Evolutionary conservation across 257 asterid species (phyloP).

Genomic region (Penstemon barbatus): DNA sequence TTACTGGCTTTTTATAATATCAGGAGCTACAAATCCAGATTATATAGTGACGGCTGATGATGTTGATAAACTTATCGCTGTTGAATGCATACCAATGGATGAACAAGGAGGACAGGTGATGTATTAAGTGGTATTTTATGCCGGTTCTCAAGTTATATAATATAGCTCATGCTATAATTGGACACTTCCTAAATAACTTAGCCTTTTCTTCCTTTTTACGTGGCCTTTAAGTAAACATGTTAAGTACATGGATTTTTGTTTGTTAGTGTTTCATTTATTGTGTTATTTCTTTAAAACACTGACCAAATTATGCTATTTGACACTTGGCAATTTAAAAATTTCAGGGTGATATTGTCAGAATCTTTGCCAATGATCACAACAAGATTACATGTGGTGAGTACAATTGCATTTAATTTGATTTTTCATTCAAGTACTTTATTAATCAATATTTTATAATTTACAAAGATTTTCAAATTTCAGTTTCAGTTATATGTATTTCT

Average conservation of each 20-base stretch:
- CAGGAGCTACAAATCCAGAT: constrained; percentile 99
- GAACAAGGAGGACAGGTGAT: constrained; percentile 90
- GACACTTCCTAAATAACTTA: too few relatives aligned
- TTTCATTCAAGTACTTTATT: background rate
- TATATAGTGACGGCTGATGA: constrained; percentile 95
- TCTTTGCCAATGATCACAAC: constrained; percentile 90
- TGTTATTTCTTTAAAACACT: constrained; percentile 1
- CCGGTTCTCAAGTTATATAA: too few relatives aligned
- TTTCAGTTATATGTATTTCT: background rate
- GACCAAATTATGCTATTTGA: constrained; percentile 7
- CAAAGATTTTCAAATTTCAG: background rate
- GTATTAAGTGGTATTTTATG: background rate
- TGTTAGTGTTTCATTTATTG: background rate
- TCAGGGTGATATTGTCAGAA: constrained; percentile 93
- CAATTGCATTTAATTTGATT: constrained; percentile 20
- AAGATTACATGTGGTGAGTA: constrained; percentile 95
- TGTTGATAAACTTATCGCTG: constrained; percentile 88
- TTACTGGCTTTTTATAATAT: constrained; percentile 19
- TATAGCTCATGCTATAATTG: too few relatives aligned
- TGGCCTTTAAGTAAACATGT: background rate
- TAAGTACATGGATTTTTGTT: constrained; percentile 13
- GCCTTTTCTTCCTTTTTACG: too few relatives aligned
- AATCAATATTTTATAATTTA: background rate
- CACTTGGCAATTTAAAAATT: constrained; percentile 24
- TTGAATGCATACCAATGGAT: constrained; percentile 99